These are phyloP conservation scores for Astrephomene gubernaculifera DNA, from an alignment of 139 green algal genomes.

Conservation along the genomic window DNA sequence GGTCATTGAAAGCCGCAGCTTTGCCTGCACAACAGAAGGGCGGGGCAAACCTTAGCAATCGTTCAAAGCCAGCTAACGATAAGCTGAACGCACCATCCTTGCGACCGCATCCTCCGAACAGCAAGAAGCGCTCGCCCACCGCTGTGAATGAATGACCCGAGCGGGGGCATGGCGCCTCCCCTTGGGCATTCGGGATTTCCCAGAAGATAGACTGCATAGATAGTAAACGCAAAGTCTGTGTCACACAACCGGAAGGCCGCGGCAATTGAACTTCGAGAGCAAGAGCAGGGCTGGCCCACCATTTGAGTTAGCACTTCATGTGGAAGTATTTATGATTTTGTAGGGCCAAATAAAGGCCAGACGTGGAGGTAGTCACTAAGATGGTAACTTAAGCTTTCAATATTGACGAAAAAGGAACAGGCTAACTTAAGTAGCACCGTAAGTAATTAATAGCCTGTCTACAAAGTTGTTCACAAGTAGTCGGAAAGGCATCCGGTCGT, in stretches of 20 bases:
- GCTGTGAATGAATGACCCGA: constrained; percentile 85
- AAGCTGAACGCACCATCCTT: constrained; percentile 58
- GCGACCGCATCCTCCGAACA: constrained; percentile 83
- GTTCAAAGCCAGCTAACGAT: not conserved
- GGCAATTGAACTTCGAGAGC: not conserved
- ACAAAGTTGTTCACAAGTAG: no score
- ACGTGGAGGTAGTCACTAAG: no score
- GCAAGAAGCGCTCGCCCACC: constrained; percentile 71
- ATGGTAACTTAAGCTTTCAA: no score
- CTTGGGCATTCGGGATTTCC: constrained; percentile 53
- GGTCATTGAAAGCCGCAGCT: constrained; percentile 79
- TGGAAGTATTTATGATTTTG: not conserved
- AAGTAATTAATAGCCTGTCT: no score
- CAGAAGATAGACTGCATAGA: constrained; percentile 53
- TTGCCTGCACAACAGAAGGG: constrained; percentile 69
- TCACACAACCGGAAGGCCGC: not conserved
- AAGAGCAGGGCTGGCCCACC: not conserved
- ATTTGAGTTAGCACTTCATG: constrained; percentile 17
- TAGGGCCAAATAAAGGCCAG: not conserved
- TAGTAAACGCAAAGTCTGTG: not conserved
- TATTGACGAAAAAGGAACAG: no score
- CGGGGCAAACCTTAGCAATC: not conserved
- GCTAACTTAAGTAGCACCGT: no score
- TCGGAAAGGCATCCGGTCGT: no score
- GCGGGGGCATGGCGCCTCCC: constrained; percentile 64